Evolutionary conservation across 345 rosid species (phyloP), one percentile per base, ranked within the genome.

Genomic region (Lepidium aucheri): DNA sequence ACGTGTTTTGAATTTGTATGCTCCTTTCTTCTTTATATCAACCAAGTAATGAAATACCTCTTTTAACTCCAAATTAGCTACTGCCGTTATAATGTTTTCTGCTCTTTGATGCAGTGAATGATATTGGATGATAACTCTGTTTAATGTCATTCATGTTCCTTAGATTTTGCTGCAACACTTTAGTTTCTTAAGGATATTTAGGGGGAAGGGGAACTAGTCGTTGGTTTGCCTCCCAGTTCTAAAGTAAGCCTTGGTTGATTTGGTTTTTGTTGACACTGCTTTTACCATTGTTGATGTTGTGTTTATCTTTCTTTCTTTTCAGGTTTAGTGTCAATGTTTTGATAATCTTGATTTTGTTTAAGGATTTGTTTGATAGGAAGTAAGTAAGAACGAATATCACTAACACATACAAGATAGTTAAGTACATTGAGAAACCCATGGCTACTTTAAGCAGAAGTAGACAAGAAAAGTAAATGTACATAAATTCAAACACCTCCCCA

Each of bases 391-490:
- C 35, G 53, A 55, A 42, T 33, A 56, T 18, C 50, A 62, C 64
- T 68, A 74, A 68, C 64, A 34, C 66, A 68, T 56, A 68, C 58
- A 62, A 38, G 57, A 62, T 40, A 65, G 33, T 11, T 13, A 46
- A 53, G 64, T 54, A 68, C 70, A 54, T 49, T 55, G 65, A 74
- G 74, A 74, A 68, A 68, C 57, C 20, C 60, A 54, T 74, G 63
- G 36, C 73, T n/a, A 67, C 57, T 57, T 63, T 46, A 68, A 62
- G 68, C 35, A 55, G 36, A 39, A 62, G 63, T 61, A 61, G 58
- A 65, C 62, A 59, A 60, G 77, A 66, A 60, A 60, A 43, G 30
- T 51, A 57, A 58, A 73, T 67, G 57, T 66, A 73, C 67, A 20
- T 51, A 18, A 36, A 7, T 51, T 59, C 61, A 66, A 47, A 65